phyloP scores from a whole-genome alignment of 352 stramenopile species.

The Phytophthora foliorum region DNA sequence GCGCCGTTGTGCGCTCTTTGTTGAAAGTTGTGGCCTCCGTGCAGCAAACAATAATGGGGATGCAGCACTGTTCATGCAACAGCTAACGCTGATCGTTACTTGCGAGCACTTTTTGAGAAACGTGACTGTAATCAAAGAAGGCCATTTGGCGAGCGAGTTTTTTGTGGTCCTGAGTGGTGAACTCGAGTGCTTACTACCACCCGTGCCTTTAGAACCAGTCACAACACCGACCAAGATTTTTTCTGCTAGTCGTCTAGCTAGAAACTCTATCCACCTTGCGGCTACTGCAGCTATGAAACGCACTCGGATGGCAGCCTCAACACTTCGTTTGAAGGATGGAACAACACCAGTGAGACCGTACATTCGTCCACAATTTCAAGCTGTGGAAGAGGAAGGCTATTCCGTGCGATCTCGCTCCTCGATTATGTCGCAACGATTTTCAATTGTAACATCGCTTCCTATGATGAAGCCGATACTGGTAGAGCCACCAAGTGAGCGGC shows the following conservation, averaged over 20 bases:
- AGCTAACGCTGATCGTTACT: conserved; percentile 44
- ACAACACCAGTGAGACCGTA: neutral
- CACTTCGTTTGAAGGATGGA: conserved; percentile 20
- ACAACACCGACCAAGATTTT: conserved; percentile 6
- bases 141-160: conserved; percentile 60
- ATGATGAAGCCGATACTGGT: conserved; percentile 10
- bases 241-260: conserved; percentile 11
- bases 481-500: conserved; percentile 12
- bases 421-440: conserved; percentile 7
- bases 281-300: conserved; percentile 31
- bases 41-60: conserved; percentile 20
- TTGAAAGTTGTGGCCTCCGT: conserved; percentile 10
- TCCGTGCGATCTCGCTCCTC: conserved; percentile 8
- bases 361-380: conserved; percentile 11
- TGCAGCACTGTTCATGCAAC: conserved; percentile 41
- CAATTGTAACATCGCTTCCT: conserved; percentile 9
- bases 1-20: conserved; percentile 42
- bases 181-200: conserved; percentile 59
- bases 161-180: conserved; percentile 74
- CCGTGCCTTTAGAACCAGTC: conserved; percentile 19
- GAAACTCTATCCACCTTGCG: conserved; percentile 29
- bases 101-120: conserved; percentile 72
- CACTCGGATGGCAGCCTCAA: conserved; percentile 29
- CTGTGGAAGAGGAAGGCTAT: conserved; percentile 15
- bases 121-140: conserved; percentile 64